Conservation (phyloP, 805 yeast genomes). For the Saturnispora besseyi region DNA sequence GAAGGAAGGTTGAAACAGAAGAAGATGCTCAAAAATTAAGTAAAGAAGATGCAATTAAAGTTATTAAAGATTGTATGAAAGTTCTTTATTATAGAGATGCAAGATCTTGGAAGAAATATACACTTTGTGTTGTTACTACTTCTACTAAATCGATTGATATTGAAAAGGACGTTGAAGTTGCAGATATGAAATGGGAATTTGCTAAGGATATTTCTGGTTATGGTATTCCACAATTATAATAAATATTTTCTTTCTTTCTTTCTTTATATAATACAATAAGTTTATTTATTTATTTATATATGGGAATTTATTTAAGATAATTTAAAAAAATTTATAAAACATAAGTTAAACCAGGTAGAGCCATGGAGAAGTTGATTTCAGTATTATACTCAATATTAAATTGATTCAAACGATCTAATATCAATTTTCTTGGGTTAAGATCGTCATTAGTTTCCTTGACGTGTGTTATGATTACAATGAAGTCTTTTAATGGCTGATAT, state of each 20-base stretch:
- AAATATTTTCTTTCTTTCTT: too few species aligned
- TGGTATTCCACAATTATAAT: conserved; percentile 40
- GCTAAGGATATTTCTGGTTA: conserved; percentile 86
- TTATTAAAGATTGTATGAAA: conserved; percentile 83
- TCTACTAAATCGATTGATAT: conserved; percentile 51
- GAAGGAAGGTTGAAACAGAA: conserved; percentile 75
- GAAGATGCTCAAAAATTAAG: conserved; percentile 60
- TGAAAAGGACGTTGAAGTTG: conserved; percentile 50
- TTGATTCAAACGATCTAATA: conserved; percentile 40
- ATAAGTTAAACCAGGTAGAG: conserved; percentile 45
- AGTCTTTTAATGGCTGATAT: conserved; percentile 31
- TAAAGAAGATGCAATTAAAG: conserved; percentile 66
- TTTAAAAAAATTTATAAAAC: background rate
- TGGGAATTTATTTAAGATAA: background rate
- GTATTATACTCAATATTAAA: conserved; percentile 30
- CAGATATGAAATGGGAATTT: conserved; percentile 80
- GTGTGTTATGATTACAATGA: conserved; percentile 45
- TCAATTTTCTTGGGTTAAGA: conserved; percentile 49
- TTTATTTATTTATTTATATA: background rate
- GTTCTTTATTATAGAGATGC: conserved; percentile 95
- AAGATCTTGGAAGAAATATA: conserved; percentile 78
- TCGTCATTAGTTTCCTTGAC: conserved; percentile 36
- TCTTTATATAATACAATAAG: background rate
- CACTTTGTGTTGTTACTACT: conserved; percentile 66
- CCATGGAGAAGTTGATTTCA: conserved; percentile 41